phyloP scores from a whole-genome alignment of 108 stramenopile genomes.

The Hondaea fermentalgiana region DNA sequence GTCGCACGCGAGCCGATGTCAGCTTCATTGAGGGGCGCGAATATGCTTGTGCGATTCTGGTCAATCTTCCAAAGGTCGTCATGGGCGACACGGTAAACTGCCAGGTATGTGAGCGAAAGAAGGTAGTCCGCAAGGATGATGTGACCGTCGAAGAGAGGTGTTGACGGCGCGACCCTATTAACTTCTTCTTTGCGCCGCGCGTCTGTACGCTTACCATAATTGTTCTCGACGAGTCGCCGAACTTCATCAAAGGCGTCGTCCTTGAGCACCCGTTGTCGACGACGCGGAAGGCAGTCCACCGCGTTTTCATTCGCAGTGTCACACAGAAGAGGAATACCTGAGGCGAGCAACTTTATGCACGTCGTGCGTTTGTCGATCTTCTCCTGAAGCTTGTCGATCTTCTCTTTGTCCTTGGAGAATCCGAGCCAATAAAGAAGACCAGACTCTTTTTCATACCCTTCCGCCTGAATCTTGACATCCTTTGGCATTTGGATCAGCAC shows the following conservation, averaged over 20 bases:
- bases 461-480: too few species aligned
- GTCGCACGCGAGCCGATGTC: background rate
- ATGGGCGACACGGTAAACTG: background rate
- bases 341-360: background rate
- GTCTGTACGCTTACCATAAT: background rate
- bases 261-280: background rate
- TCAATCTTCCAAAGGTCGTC: background rate
- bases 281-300: background rate
- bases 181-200: background rate
- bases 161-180: background rate
- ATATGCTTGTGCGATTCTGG: background rate
- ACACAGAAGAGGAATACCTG: background rate
- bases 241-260: background rate
- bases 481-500: too few species aligned
- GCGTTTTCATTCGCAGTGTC: background rate
- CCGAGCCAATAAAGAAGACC: too few species aligned
- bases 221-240: background rate
- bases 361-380: background rate
- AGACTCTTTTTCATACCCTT: too few species aligned
- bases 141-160: background rate
- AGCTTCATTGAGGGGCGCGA: background rate
- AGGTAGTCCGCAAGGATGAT: background rate
- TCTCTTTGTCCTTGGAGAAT: background rate
- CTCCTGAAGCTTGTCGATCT: background rate
- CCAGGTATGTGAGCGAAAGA: background rate